These are phyloP conservation scores for Neopestalotiopsis sp. DNA, from an alignment of 2,329 filamentous ascomycete species.

Conservation along the genomic window DNA sequence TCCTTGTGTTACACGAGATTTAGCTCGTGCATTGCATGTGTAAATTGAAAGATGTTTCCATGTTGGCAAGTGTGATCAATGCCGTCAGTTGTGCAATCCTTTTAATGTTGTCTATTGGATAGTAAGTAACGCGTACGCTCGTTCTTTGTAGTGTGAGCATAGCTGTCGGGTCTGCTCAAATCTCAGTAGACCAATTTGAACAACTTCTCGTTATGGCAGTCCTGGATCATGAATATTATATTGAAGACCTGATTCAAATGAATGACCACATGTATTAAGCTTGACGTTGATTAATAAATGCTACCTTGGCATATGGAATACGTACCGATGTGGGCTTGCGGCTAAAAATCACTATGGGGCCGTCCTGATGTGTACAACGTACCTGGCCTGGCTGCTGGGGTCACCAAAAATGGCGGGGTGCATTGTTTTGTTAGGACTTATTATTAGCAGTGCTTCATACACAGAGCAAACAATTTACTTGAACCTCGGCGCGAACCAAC, in stretches of 20 bases:
- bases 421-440: not conserved
- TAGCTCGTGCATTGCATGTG: not conserved
- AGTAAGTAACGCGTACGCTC: no score
- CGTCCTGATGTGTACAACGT: not conserved
- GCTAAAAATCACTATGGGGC: not conserved
- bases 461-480: not conserved
- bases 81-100: not conserved
- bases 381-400: not conserved
- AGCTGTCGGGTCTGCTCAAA: no score
- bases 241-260: no score
- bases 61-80: not conserved
- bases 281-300: no score
- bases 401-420: not conserved
- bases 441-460: not conserved
- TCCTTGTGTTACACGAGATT: not conserved
- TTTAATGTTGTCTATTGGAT: not conserved
- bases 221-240: no score
- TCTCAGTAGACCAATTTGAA: no score
- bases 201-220: no score
- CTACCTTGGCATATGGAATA: no score
- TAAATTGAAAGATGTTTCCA: not conserved
- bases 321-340: no score
- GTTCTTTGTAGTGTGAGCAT: no score
- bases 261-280: no score
- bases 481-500: no score